These are phyloP conservation scores for Vararia minispora DNA, from an alignment of 768 basidiomycete genomes.

Conservation along the genomic window DNA sequence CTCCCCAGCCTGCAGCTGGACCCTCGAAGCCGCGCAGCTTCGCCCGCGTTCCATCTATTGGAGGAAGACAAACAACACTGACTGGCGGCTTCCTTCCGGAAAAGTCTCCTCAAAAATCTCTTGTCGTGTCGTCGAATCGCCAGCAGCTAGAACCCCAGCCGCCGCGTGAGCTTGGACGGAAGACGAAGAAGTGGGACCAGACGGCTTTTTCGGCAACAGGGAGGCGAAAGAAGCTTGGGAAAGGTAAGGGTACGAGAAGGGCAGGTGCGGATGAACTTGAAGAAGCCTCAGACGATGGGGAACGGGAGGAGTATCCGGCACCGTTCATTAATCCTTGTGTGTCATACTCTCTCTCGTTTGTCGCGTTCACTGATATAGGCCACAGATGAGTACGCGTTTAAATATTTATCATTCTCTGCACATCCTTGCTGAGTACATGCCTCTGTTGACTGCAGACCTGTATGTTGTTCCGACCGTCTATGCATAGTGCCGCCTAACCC, in stretches of 20 bases:
- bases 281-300: conserved; percentile 36
- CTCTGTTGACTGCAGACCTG: not conserved
- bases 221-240: conserved; percentile 34
- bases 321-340: conserved; percentile 59
- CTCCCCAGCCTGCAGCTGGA: conserved; percentile 35
- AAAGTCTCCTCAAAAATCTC: conserved; percentile 19
- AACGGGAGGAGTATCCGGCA: conserved; percentile 59
- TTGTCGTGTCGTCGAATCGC: not conserved
- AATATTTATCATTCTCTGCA: not conserved
- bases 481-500: not conserved
- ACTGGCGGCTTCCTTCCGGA: conserved; percentile 44
- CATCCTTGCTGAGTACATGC: not conserved
- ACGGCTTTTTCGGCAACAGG: conserved; percentile 81
- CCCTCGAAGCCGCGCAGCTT: conserved; percentile 14
- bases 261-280: conserved; percentile 25
- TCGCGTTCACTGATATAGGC: conserved; percentile 2
- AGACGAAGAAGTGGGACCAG: conserved; percentile 86
- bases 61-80: conserved; percentile 52
- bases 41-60: conserved; percentile 20
- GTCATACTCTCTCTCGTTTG: not conserved
- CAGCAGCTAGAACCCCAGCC: conserved; percentile 7
- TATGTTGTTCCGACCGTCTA: not conserved
- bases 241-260: conserved; percentile 43
- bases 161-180: conserved; percentile 37
- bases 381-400: conserved; percentile 1